Evolutionary conservation across 1,139 yeast species (phyloP).

Genomic region (Yamadazyma trypodendri): DNA sequence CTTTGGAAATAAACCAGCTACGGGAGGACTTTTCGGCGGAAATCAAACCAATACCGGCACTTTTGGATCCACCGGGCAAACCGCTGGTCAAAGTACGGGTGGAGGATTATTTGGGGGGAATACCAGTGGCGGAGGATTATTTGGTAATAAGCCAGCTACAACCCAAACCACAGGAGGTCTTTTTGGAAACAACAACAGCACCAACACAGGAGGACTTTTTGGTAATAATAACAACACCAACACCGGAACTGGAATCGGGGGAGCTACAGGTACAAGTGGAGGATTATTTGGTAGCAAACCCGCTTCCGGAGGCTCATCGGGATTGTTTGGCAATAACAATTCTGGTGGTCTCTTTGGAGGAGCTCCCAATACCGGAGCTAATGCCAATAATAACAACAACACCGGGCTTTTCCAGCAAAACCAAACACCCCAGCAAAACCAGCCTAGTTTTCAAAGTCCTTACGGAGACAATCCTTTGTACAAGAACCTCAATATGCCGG

Average conservation of each 20-base stretch:
- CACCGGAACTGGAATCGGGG: conserved; percentile 6
- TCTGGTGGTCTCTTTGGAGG: conserved; percentile 21
- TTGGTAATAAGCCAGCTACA: conserved; percentile 17
- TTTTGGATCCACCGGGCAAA: conserved; percentile 20
- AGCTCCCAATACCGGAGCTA: conserved; percentile 19
- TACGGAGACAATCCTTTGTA: conserved; percentile 71
- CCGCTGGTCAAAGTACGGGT: conserved; percentile 4
- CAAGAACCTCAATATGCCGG: conserved; percentile 37
- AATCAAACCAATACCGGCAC: conserved; percentile 15
- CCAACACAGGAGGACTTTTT: conserved; percentile 19
- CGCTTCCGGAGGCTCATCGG: conserved; percentile 21
- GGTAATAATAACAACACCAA: conserved; percentile 16
- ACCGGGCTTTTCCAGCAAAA: conserved; percentile 23
- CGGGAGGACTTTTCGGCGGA: conserved; percentile 25
- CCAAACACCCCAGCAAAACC: conserved; percentile 24
- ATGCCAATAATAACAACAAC: conserved; percentile 10
- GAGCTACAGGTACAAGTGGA: conserved; percentile 15
- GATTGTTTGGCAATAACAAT: conserved; percentile 23
- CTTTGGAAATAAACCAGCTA: conserved; percentile 12
- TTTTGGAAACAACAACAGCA: conserved; percentile 11
- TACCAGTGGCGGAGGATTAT: conserved; percentile 25
- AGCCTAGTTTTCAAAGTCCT: conserved; percentile 54
- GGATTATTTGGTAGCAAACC: conserved; percentile 27
- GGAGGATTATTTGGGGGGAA: conserved; percentile 29
- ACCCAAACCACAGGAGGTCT: conserved; percentile 16